phyloP scores from a whole-genome alignment of 768 basidiomycete genomes.

The Phylloporus scabripes region DNA sequence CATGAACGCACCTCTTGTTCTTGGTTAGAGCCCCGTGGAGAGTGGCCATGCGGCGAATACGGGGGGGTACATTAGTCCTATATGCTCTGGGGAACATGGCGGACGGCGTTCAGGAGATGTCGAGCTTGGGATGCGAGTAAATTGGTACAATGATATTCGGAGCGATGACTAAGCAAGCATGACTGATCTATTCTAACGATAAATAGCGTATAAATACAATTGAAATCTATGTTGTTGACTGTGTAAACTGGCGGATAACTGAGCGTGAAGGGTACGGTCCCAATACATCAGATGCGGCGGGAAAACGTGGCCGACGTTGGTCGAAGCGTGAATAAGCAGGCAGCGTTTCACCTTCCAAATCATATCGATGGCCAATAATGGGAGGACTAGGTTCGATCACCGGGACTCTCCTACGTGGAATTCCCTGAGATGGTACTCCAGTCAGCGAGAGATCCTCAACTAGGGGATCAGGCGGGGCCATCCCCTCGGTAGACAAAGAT shows the following conservation, averaged over 20 bases:
- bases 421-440: conserved; percentile 12
- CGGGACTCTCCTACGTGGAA: not conserved
- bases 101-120: not conserved
- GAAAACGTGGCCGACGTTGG: conserved; percentile 13
- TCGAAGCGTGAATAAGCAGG: conserved; percentile 30
- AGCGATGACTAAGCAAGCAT: conserved; percentile 15
- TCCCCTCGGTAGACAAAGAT: not conserved
- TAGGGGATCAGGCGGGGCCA: conserved; percentile 3
- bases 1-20: conserved; percentile 39
- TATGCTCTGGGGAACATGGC: conserved; percentile 29
- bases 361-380: not conserved
- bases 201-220: not conserved
- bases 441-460: conserved; percentile 11
- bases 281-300: conserved; percentile 14
- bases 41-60: conserved; percentile 41
- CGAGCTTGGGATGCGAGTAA: not conserved
- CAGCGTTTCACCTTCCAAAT: conserved; percentile 9
- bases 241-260: not conserved
- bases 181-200: not conserved
- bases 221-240: not conserved
- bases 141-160: not conserved
- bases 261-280: conserved; percentile 28
- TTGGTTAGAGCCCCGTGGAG: conserved; percentile 35
- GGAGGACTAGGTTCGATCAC: not conserved
- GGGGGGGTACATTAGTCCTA: conserved; percentile 22